A percentile compares a stretch with the other conserved stretches of the same genome.
Conservation (phyloP, 805 yeast species). For the Pichia paraexigua region DNA sequence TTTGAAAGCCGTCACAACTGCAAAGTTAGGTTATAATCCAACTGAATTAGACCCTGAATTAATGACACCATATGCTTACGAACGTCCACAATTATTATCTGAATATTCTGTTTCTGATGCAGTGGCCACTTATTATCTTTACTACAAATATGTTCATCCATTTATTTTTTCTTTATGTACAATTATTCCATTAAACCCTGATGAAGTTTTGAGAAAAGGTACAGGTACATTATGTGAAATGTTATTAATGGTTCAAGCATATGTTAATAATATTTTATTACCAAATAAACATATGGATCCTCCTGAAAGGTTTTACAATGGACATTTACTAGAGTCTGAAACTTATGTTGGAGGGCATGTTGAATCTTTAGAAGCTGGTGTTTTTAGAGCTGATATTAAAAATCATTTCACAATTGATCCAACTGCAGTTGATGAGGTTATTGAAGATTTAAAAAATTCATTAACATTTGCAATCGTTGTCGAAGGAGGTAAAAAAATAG, state of each 20-base stretch:
- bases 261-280: constrained; percentile 60
- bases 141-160: constrained; percentile 95
- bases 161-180: constrained; percentile 93
- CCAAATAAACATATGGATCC: constrained; percentile 96
- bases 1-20: constrained; percentile 93
- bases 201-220: constrained; percentile 92
- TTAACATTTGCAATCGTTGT: constrained; percentile 76
- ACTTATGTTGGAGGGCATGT: constrained; percentile 99
- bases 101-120: constrained; percentile 99
- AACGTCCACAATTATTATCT: constrained; percentile 83
- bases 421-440: constrained; percentile 69
- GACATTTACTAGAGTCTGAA: constrained; percentile 88
- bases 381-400: constrained; percentile 81
- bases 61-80: constrained; percentile 97
- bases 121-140: constrained; percentile 93
- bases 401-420: constrained; percentile 74
- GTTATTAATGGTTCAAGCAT: constrained; percentile 95
- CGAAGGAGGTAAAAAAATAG: constrained; percentile 65
- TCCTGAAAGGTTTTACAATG: constrained; percentile 88
- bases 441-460: constrained; percentile 66
- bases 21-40: constrained; percentile 92
- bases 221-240: constrained; percentile 98
- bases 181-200: constrained; percentile 93
- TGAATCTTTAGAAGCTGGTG: constrained; percentile 96
- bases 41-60: constrained; percentile 94